Evolutionary conservation across 257 asterid genomes (phyloP).

Genomic region (Dorcoceras hygrometricum): DNA sequence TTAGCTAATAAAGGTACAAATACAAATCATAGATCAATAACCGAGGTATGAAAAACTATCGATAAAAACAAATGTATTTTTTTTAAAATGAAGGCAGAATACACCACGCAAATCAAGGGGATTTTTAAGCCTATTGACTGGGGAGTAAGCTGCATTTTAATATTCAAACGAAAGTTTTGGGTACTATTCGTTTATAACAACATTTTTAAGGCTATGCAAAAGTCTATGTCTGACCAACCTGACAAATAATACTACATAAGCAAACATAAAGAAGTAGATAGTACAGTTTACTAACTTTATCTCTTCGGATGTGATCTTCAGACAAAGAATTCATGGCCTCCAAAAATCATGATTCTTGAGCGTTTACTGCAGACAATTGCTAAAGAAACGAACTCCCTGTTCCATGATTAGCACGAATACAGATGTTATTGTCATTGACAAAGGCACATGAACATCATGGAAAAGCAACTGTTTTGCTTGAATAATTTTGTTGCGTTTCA

Average conservation of each 20-base stretch:
- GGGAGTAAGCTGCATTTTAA: not conserved
- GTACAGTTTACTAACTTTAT: slow-evolving; percentile 13
- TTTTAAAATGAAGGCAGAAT: not conserved
- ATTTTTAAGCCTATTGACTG: not conserved
- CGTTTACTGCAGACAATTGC: slow-evolving; percentile 68
- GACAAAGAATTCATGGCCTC: not conserved
- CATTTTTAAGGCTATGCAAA: not conserved
- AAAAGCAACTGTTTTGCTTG: not conserved
- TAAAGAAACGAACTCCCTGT: slow-evolving; percentile 91
- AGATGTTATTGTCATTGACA: slow-evolving; percentile 1
- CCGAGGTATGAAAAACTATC: not conserved
- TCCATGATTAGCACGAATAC: slow-evolving; percentile 19
- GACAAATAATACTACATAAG: not conserved
- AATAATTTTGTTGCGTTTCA: not conserved
- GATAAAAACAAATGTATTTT: not conserved
- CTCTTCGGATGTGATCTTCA: slow-evolving; percentile 10
- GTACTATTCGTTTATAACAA: no score
- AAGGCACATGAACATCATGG: not conserved
- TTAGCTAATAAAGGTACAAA: not conserved
- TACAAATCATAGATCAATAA: not conserved
- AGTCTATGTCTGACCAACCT: not conserved
- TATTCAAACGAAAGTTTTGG: not conserved
- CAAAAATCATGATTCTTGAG: slow-evolving; percentile 7
- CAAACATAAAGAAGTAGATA: not conserved
- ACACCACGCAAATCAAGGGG: not conserved